Evolutionary conservation across 1,284 basidiomycete genomes (phyloP).

Genomic region (Ustilago hordei): DNA sequence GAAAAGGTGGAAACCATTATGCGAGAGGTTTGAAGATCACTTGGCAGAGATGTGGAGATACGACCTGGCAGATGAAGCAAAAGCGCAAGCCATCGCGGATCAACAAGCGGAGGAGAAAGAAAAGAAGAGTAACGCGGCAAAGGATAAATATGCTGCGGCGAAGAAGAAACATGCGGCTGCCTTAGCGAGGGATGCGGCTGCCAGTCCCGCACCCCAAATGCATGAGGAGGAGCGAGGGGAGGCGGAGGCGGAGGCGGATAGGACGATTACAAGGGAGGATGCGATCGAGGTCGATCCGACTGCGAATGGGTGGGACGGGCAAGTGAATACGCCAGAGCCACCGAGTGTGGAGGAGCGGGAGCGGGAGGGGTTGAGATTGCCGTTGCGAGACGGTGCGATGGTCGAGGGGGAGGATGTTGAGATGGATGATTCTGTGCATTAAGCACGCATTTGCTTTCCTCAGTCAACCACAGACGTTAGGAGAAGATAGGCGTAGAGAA

Average conservation of each 20-base stretch:
- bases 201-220: conserved; percentile 15
- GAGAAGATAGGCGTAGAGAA: no score
- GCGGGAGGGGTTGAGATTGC: no score
- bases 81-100: conserved; percentile 23
- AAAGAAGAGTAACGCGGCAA: conserved; percentile 23
- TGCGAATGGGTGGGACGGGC: neutral
- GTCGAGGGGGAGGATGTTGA: neutral
- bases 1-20: conserved; percentile 42
- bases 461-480: no score
- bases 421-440: neutral
- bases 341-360: neutral
- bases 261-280: neutral
- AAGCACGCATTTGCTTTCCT: neutral
- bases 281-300: neutral
- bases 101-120: conserved; percentile 34
- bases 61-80: conserved; percentile 57
- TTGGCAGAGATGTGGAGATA: conserved; percentile 50
- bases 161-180: conserved; percentile 40
- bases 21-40: conserved; percentile 53
- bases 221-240: no score
- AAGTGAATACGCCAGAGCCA: neutral
- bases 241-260: conserved; percentile 4
- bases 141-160: conserved; percentile 33
- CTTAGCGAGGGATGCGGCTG: conserved; percentile 25
- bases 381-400: no score